Evolutionary conservation across 208 protist species (phyloP).

Genomic region (Strigomonas culicis): DNA sequence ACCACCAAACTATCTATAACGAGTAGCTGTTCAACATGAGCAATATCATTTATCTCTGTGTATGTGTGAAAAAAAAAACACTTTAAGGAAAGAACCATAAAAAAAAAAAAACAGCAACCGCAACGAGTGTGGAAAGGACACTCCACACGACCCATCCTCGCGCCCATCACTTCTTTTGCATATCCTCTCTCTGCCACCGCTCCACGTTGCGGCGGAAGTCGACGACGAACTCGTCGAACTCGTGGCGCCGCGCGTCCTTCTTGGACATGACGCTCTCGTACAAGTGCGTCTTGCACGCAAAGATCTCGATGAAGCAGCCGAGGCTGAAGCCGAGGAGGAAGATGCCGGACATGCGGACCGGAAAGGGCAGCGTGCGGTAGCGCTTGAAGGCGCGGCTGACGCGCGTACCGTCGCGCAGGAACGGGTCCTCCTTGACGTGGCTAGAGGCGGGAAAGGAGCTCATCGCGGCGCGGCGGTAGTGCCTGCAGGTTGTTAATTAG

Average conservation of each 20-base stretch:
- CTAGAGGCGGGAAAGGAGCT: slow-evolving; percentile 3
- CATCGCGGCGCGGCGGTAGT: neutral
- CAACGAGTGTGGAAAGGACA: neutral
- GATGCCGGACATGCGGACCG: slow-evolving; percentile 48
- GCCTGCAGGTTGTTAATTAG: neutral
- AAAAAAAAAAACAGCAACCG: slow-evolving; percentile 10
- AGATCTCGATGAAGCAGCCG: slow-evolving; percentile 60
- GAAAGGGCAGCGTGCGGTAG: slow-evolving; percentile 56
- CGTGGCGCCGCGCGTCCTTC: slow-evolving; percentile 70
- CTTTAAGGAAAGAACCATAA: neutral
- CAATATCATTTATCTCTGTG: neutral
- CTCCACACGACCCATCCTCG: neutral
- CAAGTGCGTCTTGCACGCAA: slow-evolving; percentile 78
- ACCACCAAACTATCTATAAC: neutral
- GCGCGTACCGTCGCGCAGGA: slow-evolving; percentile 49
- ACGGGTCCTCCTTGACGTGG: slow-evolving; percentile 30
- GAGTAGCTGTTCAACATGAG: neutral
- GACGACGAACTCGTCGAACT: slow-evolving; percentile 80
- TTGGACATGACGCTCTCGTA: slow-evolving; percentile 81
- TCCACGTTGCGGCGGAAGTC: slow-evolving; percentile 70
- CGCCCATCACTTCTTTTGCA: slow-evolving; percentile 16
- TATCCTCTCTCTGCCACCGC: slow-evolving; percentile 68
- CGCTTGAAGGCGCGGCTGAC: slow-evolving; percentile 36
- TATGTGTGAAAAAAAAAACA: neutral
- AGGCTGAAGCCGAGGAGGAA: slow-evolving; percentile 54